phyloP scores from a whole-genome alignment of 441 rosid genomes.

The Adansonia grandidieri region DNA sequence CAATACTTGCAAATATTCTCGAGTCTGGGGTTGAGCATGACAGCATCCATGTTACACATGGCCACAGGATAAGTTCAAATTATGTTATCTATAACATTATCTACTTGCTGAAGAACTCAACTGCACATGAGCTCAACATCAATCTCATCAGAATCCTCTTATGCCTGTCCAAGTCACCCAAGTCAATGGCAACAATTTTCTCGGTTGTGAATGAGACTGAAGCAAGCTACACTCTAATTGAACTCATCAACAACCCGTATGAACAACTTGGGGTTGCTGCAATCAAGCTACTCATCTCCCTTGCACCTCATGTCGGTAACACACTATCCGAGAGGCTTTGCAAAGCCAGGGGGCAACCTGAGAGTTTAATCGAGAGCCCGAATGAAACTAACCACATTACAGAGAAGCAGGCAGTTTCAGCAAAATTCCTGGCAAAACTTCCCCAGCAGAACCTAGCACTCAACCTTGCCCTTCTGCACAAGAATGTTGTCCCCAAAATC shows the following conservation, averaged over 20 bases:
- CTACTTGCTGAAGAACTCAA: constrained; percentile 71
- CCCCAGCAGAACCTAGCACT: constrained; percentile 83
- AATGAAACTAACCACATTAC: constrained; percentile 51
- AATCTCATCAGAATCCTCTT: constrained; percentile 70
- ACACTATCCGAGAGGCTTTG: constrained; percentile 72
- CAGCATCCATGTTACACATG: constrained; percentile 56
- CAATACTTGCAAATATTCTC: constrained; percentile 73
- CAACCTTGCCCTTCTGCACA: constrained; percentile 64
- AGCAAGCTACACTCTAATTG: constrained; percentile 68
- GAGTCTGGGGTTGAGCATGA: constrained; percentile 74
- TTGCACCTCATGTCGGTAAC: constrained; percentile 72
- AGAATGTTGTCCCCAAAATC: constrained; percentile 54
- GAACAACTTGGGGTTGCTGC: constrained; percentile 71
- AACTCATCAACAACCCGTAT: constrained; percentile 72
- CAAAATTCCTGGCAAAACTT: constrained; percentile 70
- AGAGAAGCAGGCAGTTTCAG: constrained; percentile 81
- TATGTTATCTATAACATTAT: constrained; percentile 66
- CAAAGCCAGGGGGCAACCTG: constrained; percentile 81
- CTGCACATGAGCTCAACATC: constrained; percentile 70
- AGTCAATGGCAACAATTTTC: constrained; percentile 54
- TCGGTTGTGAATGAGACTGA: constrained; percentile 71
- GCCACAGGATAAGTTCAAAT: constrained; percentile 70
- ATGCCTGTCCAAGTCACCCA: constrained; percentile 64
- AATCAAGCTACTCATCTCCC: constrained; percentile 63
- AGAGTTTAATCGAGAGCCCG: constrained; percentile 56